Evolutionary conservation across 352 stramenopile species (phyloP).

Genomic region (Aphanomyces euteiches): DNA sequence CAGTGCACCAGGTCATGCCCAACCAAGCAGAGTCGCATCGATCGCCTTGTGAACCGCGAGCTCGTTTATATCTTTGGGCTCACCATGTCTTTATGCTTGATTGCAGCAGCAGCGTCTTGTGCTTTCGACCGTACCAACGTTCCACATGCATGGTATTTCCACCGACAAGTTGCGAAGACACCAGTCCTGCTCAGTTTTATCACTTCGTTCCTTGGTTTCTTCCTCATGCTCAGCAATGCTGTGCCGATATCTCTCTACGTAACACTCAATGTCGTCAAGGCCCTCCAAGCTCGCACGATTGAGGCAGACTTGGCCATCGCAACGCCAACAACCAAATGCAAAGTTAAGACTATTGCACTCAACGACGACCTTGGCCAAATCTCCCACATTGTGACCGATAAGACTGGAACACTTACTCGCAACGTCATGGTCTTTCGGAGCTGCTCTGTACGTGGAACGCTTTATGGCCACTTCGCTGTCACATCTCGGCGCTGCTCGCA

Average conservation of each 20-base stretch:
- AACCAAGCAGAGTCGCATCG: constrained; percentile 82
- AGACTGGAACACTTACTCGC: constrained; percentile 92
- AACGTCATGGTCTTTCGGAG: constrained; percentile 89
- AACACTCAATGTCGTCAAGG: constrained; percentile 90
- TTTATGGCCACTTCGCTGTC: constrained; percentile 39
- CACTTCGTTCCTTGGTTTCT: constrained; percentile 74
- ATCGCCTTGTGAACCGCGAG: constrained; percentile 73
- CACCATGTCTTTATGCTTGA: constrained; percentile 60
- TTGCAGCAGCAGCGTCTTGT: constrained; percentile 41
- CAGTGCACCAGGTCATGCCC: constrained; percentile 69
- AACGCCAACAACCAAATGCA: constrained; percentile 44
- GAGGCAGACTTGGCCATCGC: not conserved
- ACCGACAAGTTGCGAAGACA: constrained; percentile 22
- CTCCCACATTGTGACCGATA: constrained; percentile 91
- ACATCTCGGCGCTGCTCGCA: no score
- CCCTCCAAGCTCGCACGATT: constrained; percentile 64
- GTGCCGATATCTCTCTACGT: constrained; percentile 96
- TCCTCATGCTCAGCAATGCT: constrained; percentile 93
- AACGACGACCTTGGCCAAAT: constrained; percentile 87
- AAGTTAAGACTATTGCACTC: constrained; percentile 81
- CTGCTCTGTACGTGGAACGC: constrained; percentile 45
- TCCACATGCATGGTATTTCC: constrained; percentile 21
- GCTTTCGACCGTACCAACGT: constrained; percentile 41
- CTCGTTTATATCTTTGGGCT: constrained; percentile 72
- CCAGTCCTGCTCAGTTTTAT: constrained; percentile 18